Evolutionary conservation across 805 yeast genomes (phyloP).

Genomic region (Lipomyces orientalis): DNA sequence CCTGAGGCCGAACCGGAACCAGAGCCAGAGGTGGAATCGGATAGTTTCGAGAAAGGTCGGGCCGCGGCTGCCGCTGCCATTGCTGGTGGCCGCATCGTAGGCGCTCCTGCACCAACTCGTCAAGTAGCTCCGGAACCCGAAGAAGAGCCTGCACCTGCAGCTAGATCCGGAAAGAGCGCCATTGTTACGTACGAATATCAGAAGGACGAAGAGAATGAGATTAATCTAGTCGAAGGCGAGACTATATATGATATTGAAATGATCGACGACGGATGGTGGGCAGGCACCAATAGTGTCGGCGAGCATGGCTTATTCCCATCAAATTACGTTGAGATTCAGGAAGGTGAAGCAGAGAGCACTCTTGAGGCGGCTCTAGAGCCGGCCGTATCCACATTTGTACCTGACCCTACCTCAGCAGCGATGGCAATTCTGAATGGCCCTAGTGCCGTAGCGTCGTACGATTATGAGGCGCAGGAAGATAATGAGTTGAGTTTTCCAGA

Average conservation of each 20-base stretch:
- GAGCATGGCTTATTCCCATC: constrained; percentile 86
- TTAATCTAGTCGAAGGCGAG: constrained; percentile 71
- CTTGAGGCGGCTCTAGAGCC: constrained; percentile 22
- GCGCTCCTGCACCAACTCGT: constrained; percentile 22
- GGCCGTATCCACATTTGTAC: constrained; percentile 14
- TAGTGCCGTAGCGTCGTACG: constrained; percentile 70
- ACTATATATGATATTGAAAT: constrained; percentile 66
- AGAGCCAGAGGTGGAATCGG: constrained; percentile 11
- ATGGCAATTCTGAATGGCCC: constrained; percentile 44
- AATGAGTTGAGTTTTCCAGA: constrained; percentile 86
- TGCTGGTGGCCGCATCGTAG: constrained; percentile 36
- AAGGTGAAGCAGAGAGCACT: constrained; percentile 42
- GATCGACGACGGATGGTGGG: constrained; percentile 87
- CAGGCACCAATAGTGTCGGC: constrained; percentile 76
- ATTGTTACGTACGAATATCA: constrained; percentile 81
- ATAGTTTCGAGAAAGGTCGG: constrained; percentile 34
- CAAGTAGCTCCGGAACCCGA: constrained; percentile 24
- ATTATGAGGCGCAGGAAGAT: constrained; percentile 89
- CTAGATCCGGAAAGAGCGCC: constrained; percentile 54
- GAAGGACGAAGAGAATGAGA: constrained; percentile 78
- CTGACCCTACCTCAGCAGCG: constrained; percentile 39
- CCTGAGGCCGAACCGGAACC: background rate
- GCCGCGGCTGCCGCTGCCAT: constrained; percentile 43
- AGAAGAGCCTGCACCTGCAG: constrained; percentile 30
- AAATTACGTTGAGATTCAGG: constrained; percentile 68